Base-by-base conservation (phyloP, 1,284 basidiomycete genomes). In the Rhodotorula sp. region DNA sequence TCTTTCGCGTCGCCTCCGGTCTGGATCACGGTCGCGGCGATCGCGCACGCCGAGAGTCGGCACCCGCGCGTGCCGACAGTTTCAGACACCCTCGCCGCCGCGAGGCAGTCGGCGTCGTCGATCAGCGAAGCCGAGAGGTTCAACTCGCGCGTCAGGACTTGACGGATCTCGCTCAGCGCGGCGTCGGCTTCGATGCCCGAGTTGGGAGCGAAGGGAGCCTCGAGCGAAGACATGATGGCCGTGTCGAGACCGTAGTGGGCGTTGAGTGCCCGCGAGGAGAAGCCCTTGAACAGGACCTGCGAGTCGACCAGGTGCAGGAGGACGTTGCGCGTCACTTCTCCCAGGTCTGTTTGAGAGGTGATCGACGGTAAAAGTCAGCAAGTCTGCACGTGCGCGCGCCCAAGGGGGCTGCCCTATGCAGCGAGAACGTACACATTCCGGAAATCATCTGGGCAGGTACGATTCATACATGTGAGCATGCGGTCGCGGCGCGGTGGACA, bases 161-260 rank as follows among this genome's bases (percentile, higher is more conserved):
- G 63, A 49, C 74, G 72, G 8, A 77, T 73, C 61, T 69, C 64
- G 26, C 39, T 26, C 4, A 54, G 52, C 56, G 76, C n/a, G 4
- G 72, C 57, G 52, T 72, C 70, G 51, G 49, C 49, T 47, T 70
- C 65, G 48, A 65, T 60, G 39, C 61, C 49, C 23, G 71, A 69
- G 63, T 71, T 74, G 62, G 75, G 66, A 20, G 63, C 23, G 47
- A 67, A 64, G 63, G 73, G 59, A 16, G 73, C 68, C 79, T 97
- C 94, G 67, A 97, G 85, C 52, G 88, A 88, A 63, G 93, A 97
- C 86, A 99, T 90, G 71, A 96, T 71, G 47, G 92, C 91, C 0
- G 95, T 92, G 82, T 99, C 96, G 71, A 98, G 85, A 1, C 92
- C 95, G 82, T 97, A 98, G 78, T 97, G 94, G 49, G 85, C 87